Evolutionary conservation across 2,329 filamentous ascomycete genomes (phyloP).

Genomic region (Pseudocercospora vitis): DNA sequence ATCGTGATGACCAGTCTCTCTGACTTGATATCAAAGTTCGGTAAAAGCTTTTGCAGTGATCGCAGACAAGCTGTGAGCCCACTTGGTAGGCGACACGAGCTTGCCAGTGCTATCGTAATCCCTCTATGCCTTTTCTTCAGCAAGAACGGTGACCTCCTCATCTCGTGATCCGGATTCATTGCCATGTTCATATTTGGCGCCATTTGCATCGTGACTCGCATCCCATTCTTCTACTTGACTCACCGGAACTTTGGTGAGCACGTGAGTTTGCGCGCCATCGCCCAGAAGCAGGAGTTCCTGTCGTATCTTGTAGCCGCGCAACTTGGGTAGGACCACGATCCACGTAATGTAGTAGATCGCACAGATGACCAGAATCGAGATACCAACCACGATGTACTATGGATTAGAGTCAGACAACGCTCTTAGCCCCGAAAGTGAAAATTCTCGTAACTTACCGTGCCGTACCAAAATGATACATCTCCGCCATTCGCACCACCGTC

Average conservation of each 20-base stretch:
- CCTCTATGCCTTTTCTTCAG: conserved; percentile 9
- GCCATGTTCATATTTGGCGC: conserved; percentile 9
- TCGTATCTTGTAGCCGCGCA: conserved; percentile 56
- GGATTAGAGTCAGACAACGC: too few relatives aligned
- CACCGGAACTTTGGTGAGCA: conserved; percentile 57
- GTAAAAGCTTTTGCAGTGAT: too few relatives aligned
- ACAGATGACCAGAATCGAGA: conserved; percentile 63
- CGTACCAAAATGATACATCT: conserved; percentile 73
- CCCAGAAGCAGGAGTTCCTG: conserved; percentile 56
- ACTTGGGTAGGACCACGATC: conserved; percentile 57
- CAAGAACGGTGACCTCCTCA: conserved; percentile 10
- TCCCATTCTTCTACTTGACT: conserved; percentile 59
- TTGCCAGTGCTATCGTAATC: too few relatives aligned
- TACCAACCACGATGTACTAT: conserved; percentile 65
- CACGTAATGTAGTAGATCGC: conserved; percentile 60
- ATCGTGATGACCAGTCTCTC: too few relatives aligned
- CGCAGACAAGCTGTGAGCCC: too few relatives aligned
- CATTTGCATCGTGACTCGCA: conserved; percentile 53
- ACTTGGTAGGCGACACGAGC: too few relatives aligned
- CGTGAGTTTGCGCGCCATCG: conserved; percentile 50
- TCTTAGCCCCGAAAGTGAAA: too few relatives aligned
- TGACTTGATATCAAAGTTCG: too few relatives aligned
- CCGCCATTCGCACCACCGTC: conserved; percentile 59
- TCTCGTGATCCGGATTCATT: conserved; percentile 12
- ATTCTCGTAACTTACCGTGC: too few relatives aligned